Conservation (phyloP, 1,284 basidiomycete species). For the Mycocalia duriaeana region DNA sequence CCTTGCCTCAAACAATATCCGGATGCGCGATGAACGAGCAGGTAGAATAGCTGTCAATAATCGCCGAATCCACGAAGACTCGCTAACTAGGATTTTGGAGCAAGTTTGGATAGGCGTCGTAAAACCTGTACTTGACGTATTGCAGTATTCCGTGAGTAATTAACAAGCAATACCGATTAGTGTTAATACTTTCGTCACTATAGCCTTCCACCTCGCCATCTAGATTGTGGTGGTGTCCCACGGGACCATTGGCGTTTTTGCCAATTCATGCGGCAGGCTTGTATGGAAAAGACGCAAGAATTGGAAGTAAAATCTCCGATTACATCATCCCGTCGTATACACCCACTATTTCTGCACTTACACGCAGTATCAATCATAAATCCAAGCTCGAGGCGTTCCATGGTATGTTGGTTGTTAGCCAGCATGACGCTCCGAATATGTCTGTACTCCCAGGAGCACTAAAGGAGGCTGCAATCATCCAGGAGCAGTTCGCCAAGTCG, state of each 20-base stretch:
- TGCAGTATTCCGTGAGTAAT: conserved; percentile 9
- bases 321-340: conserved; percentile 14
- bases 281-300: conserved; percentile 3
- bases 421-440: conserved; percentile 7
- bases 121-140: conserved; percentile 7
- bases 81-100: conserved; percentile 7
- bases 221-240: conserved; percentile 15
- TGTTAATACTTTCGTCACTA: background rate
- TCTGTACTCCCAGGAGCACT: conserved; percentile 9
- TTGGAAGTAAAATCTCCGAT: conserved; percentile 3
- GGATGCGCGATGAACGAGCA: background rate
- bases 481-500: background rate
- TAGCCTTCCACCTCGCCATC: conserved; percentile 1
- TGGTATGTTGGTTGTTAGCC: conserved; percentile 8
- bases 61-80: background rate
- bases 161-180: too few species aligned
- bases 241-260: conserved; percentile 12
- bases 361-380: background rate
- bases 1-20: background rate
- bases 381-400: background rate
- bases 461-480: conserved; percentile 1
- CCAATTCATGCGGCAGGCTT: conserved; percentile 15
- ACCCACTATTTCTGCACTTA: conserved; percentile 8
- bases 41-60: background rate
- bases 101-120: conserved; percentile 10